Evolutionary conservation across 169 alveolate species (phyloP).

Genomic region (Plasmodium reichenowi): DNA sequence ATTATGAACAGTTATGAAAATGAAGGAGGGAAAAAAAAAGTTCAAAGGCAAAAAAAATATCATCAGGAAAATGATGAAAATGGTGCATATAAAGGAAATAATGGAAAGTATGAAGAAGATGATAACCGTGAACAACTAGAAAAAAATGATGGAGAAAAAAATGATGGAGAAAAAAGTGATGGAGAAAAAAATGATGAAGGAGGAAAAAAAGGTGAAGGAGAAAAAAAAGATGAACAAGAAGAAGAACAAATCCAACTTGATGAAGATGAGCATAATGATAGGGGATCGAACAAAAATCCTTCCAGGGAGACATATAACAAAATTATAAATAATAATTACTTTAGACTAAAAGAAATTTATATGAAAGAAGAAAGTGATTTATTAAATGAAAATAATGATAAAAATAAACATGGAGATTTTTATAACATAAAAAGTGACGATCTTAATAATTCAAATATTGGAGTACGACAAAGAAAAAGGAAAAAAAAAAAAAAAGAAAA

Average conservation of each 20-base stretch:
- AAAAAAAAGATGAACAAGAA: neutral
- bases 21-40: neutral
- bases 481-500: conserved; percentile 64
- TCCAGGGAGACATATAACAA: neutral
- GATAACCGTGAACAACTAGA: neutral
- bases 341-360: conserved; percentile 66
- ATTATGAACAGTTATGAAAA: neutral
- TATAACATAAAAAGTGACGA: neutral
- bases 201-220: neutral
- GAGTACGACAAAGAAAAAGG: conserved; percentile 46
- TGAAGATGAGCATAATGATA: too few species aligned
- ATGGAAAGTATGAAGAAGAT: neutral
- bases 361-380: conserved; percentile 43
- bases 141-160: neutral
- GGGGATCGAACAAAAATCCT: too few species aligned
- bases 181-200: neutral
- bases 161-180: neutral
- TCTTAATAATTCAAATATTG: conserved; percentile 5
- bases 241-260: too few species aligned
- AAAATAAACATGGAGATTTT: neutral
- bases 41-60: too few species aligned
- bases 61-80: neutral
- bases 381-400: conserved; percentile 13
- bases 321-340: conserved; percentile 32
- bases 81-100: neutral